Percentiles rank a stretch among this genome's conserved stretches.
These are phyloP conservation scores for Quercus dentata DNA, from an alignment of 306 rosid species.

Conservation along the genomic window DNA sequence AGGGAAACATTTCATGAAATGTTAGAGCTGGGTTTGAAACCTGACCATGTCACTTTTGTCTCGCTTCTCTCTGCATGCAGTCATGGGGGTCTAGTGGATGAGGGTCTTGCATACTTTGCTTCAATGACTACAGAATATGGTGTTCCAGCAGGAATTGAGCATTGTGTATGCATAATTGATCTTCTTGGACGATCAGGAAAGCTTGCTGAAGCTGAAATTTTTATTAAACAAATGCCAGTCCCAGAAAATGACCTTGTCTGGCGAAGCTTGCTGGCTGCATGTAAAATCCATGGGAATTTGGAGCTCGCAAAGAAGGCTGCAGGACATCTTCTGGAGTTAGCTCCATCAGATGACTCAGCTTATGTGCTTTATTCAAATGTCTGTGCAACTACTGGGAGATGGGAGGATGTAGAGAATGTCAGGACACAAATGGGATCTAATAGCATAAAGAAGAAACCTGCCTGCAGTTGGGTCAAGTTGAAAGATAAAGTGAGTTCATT, in stretches of 20 bases:
- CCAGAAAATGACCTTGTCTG: constrained; percentile 72
- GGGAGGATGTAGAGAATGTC: constrained; percentile 82
- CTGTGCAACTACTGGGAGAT: constrained; percentile 70
- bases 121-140: constrained; percentile 61
- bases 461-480: constrained; percentile 87
- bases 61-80: constrained; percentile 89
- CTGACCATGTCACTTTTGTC: constrained; percentile 89
- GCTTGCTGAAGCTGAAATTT: constrained; percentile 75
- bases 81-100: constrained; percentile 88
- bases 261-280: constrained; percentile 85
- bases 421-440: constrained; percentile 66
- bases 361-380: constrained; percentile 85
- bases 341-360: constrained; percentile 82
- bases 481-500: constrained; percentile 62
- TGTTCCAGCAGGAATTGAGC: constrained; percentile 66
- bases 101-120: constrained; percentile 73
- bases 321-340: constrained; percentile 57
- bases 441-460: constrained; percentile 73
- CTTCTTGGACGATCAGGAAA: constrained; percentile 95
- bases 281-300: constrained; percentile 72
- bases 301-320: constrained; percentile 77
- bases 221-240: constrained; percentile 58
- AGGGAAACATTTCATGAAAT: constrained; percentile 70
- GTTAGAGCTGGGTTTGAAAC: constrained; percentile 59
- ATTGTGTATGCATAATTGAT: constrained; percentile 84